These are phyloP conservation scores for Penicillium verrucosum DNA, from an alignment of 2,329 filamentous ascomycete species.

Conservation along the genomic window DNA sequence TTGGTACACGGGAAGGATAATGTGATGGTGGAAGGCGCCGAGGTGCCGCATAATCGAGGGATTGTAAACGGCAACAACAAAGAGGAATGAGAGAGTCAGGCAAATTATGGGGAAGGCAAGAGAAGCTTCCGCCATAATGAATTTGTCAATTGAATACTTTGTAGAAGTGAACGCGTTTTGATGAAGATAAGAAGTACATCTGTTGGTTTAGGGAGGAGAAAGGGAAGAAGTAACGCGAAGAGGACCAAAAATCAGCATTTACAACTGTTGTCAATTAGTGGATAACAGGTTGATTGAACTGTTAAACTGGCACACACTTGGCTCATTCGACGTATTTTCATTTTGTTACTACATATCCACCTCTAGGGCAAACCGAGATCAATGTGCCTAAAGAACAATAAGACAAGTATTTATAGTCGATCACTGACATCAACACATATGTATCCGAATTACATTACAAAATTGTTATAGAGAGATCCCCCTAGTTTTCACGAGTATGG, in stretches of 20 bases:
- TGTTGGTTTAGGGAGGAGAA: not conserved
- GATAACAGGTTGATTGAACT: not conserved
- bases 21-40: not conserved
- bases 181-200: not conserved
- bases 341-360: not conserved
- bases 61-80: slow-evolving; percentile 12
- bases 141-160: not conserved
- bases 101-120: slow-evolving; percentile 13
- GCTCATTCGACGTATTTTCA: too few relatives aligned
- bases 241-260: too few relatives aligned
- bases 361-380: too few relatives aligned
- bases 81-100: slow-evolving; percentile 17
- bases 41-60: not conserved
- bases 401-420: not conserved
- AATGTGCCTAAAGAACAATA: not conserved
- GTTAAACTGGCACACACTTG: not conserved
- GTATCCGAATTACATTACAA: not conserved
- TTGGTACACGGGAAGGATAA: not conserved
- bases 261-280: not conserved
- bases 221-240: not conserved
- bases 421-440: not conserved
- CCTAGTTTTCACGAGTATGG: not conserved
- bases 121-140: slow-evolving; percentile 1
- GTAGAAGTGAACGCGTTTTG: not conserved
- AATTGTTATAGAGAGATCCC: too few relatives aligned